Base-by-base conservation (phyloP, 495 filamentous ascomycete genomes). In the Trichoderma orchidacearum region DNA sequence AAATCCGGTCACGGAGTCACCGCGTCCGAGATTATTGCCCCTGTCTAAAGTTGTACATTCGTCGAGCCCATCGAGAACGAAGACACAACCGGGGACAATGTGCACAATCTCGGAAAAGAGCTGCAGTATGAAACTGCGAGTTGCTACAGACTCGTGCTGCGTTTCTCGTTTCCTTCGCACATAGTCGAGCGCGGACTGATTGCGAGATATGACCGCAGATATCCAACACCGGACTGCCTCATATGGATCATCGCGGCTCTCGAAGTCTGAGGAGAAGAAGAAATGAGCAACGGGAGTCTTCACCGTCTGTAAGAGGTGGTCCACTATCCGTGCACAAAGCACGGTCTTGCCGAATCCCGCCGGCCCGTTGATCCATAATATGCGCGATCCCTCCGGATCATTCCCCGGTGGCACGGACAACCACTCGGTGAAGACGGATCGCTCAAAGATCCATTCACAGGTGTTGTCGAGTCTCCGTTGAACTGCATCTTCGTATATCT, bases 261-360 rank as follows among this genome's bases (percentile, higher is more conserved):
- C 58, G 9, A 45, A 45, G 36, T 64, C 60, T 17, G 56, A 61
- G 5, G 61, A 67, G 53, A 61, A 60, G 57, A 70, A 67, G 55
- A 60, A 67, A 35, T 63, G 60, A 5, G 54, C 58, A 9, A 70
- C 31, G 21, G 45, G 55, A 1, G 35, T 34, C 15, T 56, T 21
- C n/a, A 53, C 23, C 17, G 32, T 58, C 4, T 51, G 18, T 7
- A 17, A 8, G 17, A 69, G 53, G 31, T 66, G 32, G 27, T 67
- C 17, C 51, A 64, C 48, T 12, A 70, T 27, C 4, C 60, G 58
- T 45, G 63, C 61, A 36, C 57, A 64, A 13, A 69, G 45, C n/a
- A 69, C 48, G 13, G 63, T 66, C 30, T 70, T 70, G 27, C 65
- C 66, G 54, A 62, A 64, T 18, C 64, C 66, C 12, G 61, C 58